Percentiles rank a stretch among this genome's conserved stretches.
Conservation (phyloP, 805 yeast genomes). For the Torulaspora gathmanii region DNA sequence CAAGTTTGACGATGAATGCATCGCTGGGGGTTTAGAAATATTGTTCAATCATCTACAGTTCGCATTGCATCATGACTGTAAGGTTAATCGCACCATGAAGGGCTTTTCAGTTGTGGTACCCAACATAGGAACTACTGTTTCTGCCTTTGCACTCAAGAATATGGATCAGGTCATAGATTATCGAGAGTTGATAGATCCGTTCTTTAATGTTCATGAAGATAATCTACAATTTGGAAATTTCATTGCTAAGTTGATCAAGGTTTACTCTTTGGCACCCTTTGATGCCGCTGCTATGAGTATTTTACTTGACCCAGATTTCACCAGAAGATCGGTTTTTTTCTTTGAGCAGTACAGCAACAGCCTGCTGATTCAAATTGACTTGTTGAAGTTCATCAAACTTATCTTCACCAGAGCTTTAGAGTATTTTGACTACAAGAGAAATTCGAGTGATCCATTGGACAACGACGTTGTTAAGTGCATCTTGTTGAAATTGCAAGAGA, state of each 20-base stretch:
- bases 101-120: slow-evolving; percentile 12
- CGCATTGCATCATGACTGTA: slow-evolving; percentile 17
- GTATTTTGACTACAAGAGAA: slow-evolving; percentile 2
- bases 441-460: slow-evolving; percentile 3
- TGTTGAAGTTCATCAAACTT: slow-evolving; percentile 32
- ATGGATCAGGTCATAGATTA: slow-evolving; percentile 1
- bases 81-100: slow-evolving; percentile 11
- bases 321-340: slow-evolving; percentile 20
- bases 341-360: slow-evolving; percentile 31
- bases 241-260: slow-evolving; percentile 24
- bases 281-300: slow-evolving; percentile 19
- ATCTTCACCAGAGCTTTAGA: slow-evolving; percentile 25
- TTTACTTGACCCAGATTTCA: slow-evolving; percentile 17
- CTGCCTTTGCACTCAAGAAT: slow-evolving; percentile 1
- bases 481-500: slow-evolving; percentile 12
- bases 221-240: slow-evolving; percentile 28
- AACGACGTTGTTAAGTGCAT: slow-evolving; percentile 2
- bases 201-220: slow-evolving; percentile 22
- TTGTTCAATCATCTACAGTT: slow-evolving; percentile 24
- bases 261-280: slow-evolving; percentile 26
- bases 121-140: neutral
- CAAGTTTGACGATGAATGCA: slow-evolving; percentile 15
- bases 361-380: slow-evolving; percentile 34
- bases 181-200: slow-evolving; percentile 18
- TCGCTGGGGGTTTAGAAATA: slow-evolving; percentile 21